Evolutionary conservation across 176 grass and related monocot genomes (phyloP), one percentile per base, ranked within the genome.

Genomic region (Poa pratensis): DNA sequence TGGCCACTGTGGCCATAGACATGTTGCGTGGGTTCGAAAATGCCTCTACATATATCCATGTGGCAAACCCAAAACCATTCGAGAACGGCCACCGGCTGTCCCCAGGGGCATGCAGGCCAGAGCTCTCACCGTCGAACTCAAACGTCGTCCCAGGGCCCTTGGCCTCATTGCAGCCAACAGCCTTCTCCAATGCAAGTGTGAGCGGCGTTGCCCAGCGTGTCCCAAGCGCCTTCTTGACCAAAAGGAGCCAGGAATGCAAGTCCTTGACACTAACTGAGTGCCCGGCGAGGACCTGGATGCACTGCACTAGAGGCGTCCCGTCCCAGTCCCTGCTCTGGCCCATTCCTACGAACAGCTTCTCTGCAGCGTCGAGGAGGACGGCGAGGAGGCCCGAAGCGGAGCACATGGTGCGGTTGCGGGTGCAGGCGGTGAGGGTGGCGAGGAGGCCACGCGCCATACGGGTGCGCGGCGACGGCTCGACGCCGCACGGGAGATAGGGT

Each of bases 391-490:
- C 96, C 0, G 93, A 93, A 42, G 85, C 59, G 6, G 96, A 87
- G 91, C 96, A 98, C 96, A 98, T 98, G 45, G 91, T 83, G 50
- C 96, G 96, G 84, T 98, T 98, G 49, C 96, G 90, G 19, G 96
- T 88, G 82, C 96, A 98, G 27, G 96, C 83, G 63, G 77, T 89
- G 63, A 98, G 87, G 70, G 92, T 80, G 59, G 87, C 91, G 55
- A 98, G 89, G 63, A 98, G 87, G 20, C 93, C 90, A 30, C 88
- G 89, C 45, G 76, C 81, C 89, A 98, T 90, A 62, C 96, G 92
- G 58, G 89, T 98, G 60, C 96, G 90, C 23, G 96, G 93, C 49
- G 96, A 98, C 77, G 93, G 94, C 87, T 98, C 96, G 34, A 85
- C 78, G 81, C 92, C 87, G 64, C 86, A 95, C 9, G 93, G 93